Evolutionary conservation across 257 asterid species (phyloP), one percentile per base, ranked within the genome.

Genomic region (Scutellaria baicalensis): DNA sequence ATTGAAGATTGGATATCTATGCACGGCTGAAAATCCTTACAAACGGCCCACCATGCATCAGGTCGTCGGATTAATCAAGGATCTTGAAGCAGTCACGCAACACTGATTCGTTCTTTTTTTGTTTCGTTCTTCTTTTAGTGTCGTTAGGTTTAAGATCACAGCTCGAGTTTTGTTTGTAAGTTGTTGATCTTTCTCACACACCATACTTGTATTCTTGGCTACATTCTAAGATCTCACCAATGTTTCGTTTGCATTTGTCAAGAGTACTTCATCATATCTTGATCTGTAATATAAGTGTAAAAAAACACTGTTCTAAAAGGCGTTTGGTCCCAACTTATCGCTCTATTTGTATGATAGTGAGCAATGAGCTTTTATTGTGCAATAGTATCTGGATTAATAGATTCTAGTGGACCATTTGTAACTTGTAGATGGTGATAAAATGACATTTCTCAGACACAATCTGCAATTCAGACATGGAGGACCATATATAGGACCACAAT

Each of bases 31-130:
- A 1, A 76, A 45, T 49, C 92, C 96, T 23, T 81, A 79, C 0
- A 89, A 87, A 54, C 78, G 96, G 45, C 96, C 96, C 0, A 80
- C 74, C 12, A 87, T 89, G 96, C 96, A 89, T 73, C 96, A 89
- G 66, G 90, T 89, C 9, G 96, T 87, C 18, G 96, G 96, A 61
- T 81, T 89, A 33, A 94, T 89, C n/a, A 89, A 89, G 82, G 96
- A 89, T 76, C 72, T 89, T 54, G 89, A 80, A 75, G 88, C 90
- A n/a, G 35, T 35, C 51, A 14, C 83, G 31, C 74, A 67, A 52
- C 23, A 75, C 17, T 70, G 76, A 69, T 33, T 61, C 42, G 45
- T 35, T 13, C 21, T 58, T 23, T 59, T 68, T 36, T 56, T 35
- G 9, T 31, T 49, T 16, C 33, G 38, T 12, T 2, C 42, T 31